phyloP scores from a whole-genome alignment of 2,329 filamentous ascomycete genomes.

The Zymoseptoria pseudotritici region DNA sequence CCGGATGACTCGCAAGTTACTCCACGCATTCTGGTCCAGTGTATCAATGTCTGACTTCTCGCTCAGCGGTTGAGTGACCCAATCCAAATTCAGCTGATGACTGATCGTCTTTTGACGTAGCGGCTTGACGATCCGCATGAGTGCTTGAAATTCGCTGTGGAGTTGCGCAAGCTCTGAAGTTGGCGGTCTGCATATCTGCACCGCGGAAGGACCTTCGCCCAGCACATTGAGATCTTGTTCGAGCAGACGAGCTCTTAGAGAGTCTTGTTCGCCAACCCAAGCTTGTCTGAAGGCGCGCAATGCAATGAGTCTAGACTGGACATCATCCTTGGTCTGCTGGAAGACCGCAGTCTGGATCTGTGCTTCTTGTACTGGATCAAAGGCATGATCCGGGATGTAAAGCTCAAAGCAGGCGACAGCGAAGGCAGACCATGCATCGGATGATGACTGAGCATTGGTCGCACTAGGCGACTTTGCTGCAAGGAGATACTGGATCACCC shows the following conservation, averaged over 20 bases:
- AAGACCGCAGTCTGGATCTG: constrained; percentile 58
- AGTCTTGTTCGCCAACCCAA: constrained; percentile 62
- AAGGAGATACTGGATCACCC: neutral
- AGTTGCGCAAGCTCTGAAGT: constrained; percentile 61
- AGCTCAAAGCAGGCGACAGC: constrained; percentile 66
- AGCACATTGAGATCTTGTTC: constrained; percentile 55
- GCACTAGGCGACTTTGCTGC: neutral
- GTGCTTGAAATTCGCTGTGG: constrained; percentile 64
- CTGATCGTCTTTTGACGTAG: neutral
- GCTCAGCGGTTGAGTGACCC: neutral
- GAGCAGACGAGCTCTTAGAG: constrained; percentile 57
- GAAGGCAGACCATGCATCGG: constrained; percentile 65
- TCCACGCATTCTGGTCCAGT: constrained; percentile 18
- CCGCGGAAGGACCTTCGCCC: constrained; percentile 58
- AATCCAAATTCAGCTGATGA: neutral
- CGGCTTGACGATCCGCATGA: constrained; percentile 19
- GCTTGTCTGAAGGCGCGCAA: constrained; percentile 58
- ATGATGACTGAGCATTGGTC: constrained; percentile 28
- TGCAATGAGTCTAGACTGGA: constrained; percentile 52
- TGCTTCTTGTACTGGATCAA: constrained; percentile 64
- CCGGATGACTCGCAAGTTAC: constrained; percentile 51
- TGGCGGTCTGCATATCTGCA: constrained; percentile 64
- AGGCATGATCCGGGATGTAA: constrained; percentile 78
- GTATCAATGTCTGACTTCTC: neutral
- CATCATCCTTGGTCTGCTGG: constrained; percentile 46